These are phyloP conservation scores for Solanum pennellii DNA, from an alignment of 257 asterid genomes.

Conservation along the genomic window DNA sequence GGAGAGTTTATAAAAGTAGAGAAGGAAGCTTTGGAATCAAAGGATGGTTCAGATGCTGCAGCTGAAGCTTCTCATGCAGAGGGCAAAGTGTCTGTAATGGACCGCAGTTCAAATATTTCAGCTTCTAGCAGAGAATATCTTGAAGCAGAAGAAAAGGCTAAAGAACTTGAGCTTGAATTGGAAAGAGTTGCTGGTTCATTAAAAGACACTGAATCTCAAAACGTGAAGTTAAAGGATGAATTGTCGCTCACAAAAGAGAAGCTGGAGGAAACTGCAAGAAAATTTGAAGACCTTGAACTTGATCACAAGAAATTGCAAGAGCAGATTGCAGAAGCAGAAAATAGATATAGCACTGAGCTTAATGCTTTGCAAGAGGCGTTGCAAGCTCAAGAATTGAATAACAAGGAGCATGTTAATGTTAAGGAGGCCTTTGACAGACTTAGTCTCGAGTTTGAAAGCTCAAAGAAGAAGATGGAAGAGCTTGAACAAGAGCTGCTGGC, in stretches of 20 bases:
- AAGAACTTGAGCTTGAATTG: slow-evolving; percentile 62
- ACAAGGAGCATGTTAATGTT: slow-evolving; percentile 38
- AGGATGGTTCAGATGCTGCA: slow-evolving; percentile 17
- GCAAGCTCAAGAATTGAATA: slow-evolving; percentile 42
- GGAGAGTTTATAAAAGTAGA: slow-evolving; percentile 88
- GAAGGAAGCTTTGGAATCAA: slow-evolving; percentile 40
- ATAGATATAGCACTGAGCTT: slow-evolving; percentile 36
- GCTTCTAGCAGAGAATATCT: slow-evolving; percentile 21
- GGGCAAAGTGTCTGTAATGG: slow-evolving; percentile 9
- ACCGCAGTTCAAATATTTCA: slow-evolving; percentile 6
- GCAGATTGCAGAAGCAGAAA: slow-evolving; percentile 46
- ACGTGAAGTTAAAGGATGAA: slow-evolving; percentile 40
- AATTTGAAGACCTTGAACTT: slow-evolving; percentile 42
- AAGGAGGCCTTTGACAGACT: slow-evolving; percentile 53
- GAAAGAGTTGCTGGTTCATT: slow-evolving; percentile 32
- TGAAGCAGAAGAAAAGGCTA: slow-evolving; percentile 63
- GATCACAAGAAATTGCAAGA: slow-evolving; percentile 42
- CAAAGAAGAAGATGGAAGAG: slow-evolving; percentile 54
- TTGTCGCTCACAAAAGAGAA: slow-evolving; percentile 41
- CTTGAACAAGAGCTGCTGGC: slow-evolving; percentile 42
- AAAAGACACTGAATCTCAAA: slow-evolving; percentile 58
- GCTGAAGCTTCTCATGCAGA: slow-evolving; percentile 6
- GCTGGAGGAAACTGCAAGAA: slow-evolving; percentile 28
- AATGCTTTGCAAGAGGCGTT: slow-evolving; percentile 53
- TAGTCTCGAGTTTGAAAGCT: slow-evolving; percentile 52